Conservation (phyloP, 2,329 filamentous ascomycete genomes). For the Botrytis fragariae region DNA sequence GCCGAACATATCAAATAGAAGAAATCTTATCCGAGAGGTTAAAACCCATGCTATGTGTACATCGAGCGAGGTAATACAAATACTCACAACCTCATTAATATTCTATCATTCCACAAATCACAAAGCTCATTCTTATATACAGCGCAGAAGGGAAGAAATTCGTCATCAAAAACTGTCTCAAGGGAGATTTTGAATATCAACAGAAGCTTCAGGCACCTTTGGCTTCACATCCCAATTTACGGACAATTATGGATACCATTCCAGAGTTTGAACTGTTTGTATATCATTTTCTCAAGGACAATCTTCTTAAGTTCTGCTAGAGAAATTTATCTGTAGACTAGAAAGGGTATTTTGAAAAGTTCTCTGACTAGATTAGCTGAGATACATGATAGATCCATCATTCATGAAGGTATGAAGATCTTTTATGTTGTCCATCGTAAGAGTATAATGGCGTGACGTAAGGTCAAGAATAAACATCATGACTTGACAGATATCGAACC, state of each 20-base stretch:
- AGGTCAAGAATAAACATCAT: too few relatives aligned
- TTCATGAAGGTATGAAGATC: conserved; percentile 38
- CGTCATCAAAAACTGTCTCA: conserved; percentile 4
- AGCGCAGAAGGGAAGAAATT: not conserved
- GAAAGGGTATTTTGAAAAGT: conserved; percentile 45
- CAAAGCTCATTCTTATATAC: not conserved
- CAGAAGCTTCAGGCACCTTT: not conserved
- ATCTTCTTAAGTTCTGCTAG: conserved; percentile 9
- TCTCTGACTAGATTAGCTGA: conserved; percentile 42
- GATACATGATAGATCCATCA: conserved; percentile 41
- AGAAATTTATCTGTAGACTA: not conserved
- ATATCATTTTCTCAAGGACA: conserved; percentile 1
- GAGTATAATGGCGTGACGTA: not conserved
- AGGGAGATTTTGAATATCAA: conserved; percentile 6
- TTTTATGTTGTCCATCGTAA: not conserved
- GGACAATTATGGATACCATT: not conserved
- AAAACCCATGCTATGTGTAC: not conserved
- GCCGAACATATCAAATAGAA: not conserved
- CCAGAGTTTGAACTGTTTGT: not conserved
- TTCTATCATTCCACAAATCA: not conserved
- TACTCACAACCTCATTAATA: too few relatives aligned
- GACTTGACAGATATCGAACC: conserved; percentile 43
- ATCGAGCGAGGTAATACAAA: not conserved
- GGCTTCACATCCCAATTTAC: not conserved
- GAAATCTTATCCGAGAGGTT: not conserved